These are phyloP conservation scores for Penicillium crustosum DNA, from an alignment of 2,329 filamentous ascomycete species.

Conservation along the genomic window DNA sequence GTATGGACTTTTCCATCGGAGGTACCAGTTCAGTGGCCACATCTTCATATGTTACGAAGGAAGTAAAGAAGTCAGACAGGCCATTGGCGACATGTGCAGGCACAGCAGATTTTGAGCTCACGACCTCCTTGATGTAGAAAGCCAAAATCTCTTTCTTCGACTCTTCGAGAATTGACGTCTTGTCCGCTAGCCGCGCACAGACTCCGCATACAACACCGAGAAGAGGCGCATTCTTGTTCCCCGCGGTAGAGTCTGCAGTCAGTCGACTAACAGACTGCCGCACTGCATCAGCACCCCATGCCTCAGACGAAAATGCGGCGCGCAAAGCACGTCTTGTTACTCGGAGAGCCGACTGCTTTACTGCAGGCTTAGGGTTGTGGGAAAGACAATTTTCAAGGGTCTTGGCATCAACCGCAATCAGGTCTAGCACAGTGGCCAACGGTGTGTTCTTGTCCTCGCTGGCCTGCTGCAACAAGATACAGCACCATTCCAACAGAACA, in stretches of 20 bases:
- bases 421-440: slow-evolving; percentile 57
- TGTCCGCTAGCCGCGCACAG: slow-evolving; percentile 66
- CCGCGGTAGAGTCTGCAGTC: slow-evolving; percentile 64
- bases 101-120: slow-evolving; percentile 73
- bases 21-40: slow-evolving; percentile 74
- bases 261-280: slow-evolving; percentile 64
- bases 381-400: slow-evolving; percentile 76
- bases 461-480: slow-evolving; percentile 71
- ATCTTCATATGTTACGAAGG: slow-evolving; percentile 72
- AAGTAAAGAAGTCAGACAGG: slow-evolving; percentile 76
- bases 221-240: slow-evolving; percentile 70
- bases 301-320: slow-evolving; percentile 63
- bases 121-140: slow-evolving; percentile 82
- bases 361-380: slow-evolving; percentile 60
- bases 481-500: slow-evolving; percentile 87
- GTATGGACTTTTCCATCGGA: slow-evolving; percentile 79
- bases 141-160: slow-evolving; percentile 72
- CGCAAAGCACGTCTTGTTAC: slow-evolving; percentile 78
- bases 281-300: slow-evolving; percentile 61
- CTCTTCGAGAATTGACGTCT: slow-evolving; percentile 62
- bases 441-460: slow-evolving; percentile 65
- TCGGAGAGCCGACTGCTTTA: slow-evolving; percentile 72
- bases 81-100: slow-evolving; percentile 70
- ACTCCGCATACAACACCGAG: slow-evolving; percentile 88
- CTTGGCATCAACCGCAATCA: slow-evolving; percentile 69